A percentile compares a stretch with the other conserved stretches of the same genome.
Evolutionary conservation across 23 red algal genomes (phyloP).

Genomic region (Cyanidiococcus yangmingshanensis): DNA sequence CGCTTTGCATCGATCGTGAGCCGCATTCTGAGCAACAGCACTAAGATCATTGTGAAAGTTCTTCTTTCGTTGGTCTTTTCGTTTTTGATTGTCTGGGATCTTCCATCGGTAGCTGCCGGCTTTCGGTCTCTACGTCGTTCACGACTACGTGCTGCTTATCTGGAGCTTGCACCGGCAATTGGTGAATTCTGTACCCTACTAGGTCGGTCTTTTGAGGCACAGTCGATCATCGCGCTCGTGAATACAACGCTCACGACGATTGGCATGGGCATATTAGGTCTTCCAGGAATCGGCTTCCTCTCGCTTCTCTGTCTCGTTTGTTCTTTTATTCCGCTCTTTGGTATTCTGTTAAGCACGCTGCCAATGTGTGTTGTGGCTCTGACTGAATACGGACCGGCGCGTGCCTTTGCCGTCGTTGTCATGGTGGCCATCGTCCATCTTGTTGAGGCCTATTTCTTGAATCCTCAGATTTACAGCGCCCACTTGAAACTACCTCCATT

Average conservation of each 20-base stretch:
- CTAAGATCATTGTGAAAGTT: slow-evolving; percentile 69
- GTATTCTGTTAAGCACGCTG: slow-evolving; percentile 83
- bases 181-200: slow-evolving; percentile 68
- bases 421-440: slow-evolving; percentile 92
- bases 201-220: slow-evolving; percentile 88
- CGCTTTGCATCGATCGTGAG: slow-evolving; percentile 50
- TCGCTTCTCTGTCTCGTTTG: slow-evolving; percentile 70
- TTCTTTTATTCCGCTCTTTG: slow-evolving; percentile 92
- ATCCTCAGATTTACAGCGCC: slow-evolving; percentile 88
- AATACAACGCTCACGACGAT: slow-evolving; percentile 77
- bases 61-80: slow-evolving; percentile 76
- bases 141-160: slow-evolving; percentile 47
- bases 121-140: slow-evolving; percentile 38
- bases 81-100: slow-evolving; percentile 93
- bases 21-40: slow-evolving; percentile 47
- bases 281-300: slow-evolving; percentile 81
- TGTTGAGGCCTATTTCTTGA: slow-evolving; percentile 80
- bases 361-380: slow-evolving; percentile 82
- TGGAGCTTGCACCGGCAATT: slow-evolving; percentile 69
- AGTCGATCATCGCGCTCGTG: slow-evolving; percentile 86
- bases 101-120: slow-evolving; percentile 43
- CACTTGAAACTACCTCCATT: slow-evolving; percentile 85
- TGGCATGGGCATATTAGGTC: slow-evolving; percentile 53
- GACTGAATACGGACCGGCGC: slow-evolving; percentile 66
- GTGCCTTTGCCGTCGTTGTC: slow-evolving; percentile 52